phyloP scores from a whole-genome alignment of 768 basidiomycete genomes.

The Termitomyces sp. region DNA sequence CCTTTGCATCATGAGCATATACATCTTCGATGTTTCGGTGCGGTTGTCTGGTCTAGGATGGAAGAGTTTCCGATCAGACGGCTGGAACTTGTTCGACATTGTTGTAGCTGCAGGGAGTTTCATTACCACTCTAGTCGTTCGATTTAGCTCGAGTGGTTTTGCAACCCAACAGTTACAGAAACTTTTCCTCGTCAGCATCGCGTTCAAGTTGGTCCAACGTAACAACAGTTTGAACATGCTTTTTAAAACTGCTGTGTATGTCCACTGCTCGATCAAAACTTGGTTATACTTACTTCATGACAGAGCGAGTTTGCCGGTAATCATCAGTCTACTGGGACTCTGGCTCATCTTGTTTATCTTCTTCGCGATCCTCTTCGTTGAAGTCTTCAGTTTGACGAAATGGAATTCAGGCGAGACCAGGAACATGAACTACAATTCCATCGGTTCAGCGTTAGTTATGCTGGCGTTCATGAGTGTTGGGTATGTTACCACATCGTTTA shows the following conservation, averaged over 20 bases:
- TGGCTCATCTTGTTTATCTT: conserved; percentile 92
- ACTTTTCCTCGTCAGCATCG: conserved; percentile 88
- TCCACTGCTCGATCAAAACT: conserved; percentile 12
- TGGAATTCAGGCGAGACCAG: conserved; percentile 67
- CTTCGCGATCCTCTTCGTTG: conserved; percentile 83
- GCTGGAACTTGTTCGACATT: conserved; percentile 93
- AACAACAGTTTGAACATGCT: conserved; percentile 87
- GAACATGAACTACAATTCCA: conserved; percentile 72
- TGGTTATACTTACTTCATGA: conserved; percentile 3
- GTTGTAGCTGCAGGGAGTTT: conserved; percentile 77
- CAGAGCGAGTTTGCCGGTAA: conserved; percentile 83
- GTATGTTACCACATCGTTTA: conserved; percentile 35
- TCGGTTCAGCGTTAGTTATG: conserved; percentile 82
- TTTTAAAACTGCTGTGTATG: conserved; percentile 94
- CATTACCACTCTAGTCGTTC: conserved; percentile 72
- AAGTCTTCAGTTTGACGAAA: conserved; percentile 89
- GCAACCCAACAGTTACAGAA: conserved; percentile 69
- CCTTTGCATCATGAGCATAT: conserved; percentile 64
- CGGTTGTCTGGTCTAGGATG: conserved; percentile 84
- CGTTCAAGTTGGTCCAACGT: conserved; percentile 90
- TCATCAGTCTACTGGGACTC: conserved; percentile 75
- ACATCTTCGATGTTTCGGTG: conserved; percentile 69
- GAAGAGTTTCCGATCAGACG: conserved; percentile 78
- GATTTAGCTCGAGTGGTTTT: conserved; percentile 45
- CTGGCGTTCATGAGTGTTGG: conserved; percentile 90